Conservation (phyloP, 1,284 basidiomycete species). For the Pisolithus thermaeus region DNA sequence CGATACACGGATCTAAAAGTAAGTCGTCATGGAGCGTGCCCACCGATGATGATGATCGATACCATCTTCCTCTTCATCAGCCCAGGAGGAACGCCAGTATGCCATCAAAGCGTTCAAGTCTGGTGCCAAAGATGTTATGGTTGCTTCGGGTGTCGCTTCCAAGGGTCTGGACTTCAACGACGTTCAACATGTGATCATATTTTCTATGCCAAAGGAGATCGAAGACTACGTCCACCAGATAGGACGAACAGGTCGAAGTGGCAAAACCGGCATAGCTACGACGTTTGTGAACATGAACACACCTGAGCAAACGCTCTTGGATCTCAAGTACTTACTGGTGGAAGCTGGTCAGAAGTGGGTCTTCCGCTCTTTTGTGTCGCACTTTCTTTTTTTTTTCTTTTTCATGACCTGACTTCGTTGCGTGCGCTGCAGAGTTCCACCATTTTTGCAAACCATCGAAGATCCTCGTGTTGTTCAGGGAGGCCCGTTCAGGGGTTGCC, state of each 20-base stretch:
- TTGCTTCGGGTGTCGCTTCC: constrained; percentile 94
- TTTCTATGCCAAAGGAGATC: constrained; percentile 99
- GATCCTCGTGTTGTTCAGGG: constrained; percentile 84
- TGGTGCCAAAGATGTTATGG: constrained; percentile 98
- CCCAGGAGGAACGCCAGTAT: constrained; percentile 98
- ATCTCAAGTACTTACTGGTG: constrained; percentile 95
- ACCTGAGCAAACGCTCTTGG: constrained; percentile 90
- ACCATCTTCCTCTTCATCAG: constrained; percentile 34
- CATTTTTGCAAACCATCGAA: constrained; percentile 89
- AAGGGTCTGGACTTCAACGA: constrained; percentile 99
- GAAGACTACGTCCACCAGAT: constrained; percentile 99
- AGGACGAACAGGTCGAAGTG: constrained; percentile 94
- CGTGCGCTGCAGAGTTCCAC: constrained; percentile 68
- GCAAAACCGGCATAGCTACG: constrained; percentile 98
- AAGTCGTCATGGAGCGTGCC: constrained; percentile 20
- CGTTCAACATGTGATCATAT: constrained; percentile 97
- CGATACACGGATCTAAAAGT: constrained; percentile 98
- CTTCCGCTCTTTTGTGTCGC: not conserved
- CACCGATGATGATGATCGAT: not conserved
- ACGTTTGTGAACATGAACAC: constrained; percentile 99
- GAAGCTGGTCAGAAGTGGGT: constrained; percentile 94
- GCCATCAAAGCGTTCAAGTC: constrained; percentile 97
- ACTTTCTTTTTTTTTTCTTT: not conserved
- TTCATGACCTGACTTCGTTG: constrained; percentile 4
- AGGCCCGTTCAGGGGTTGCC: constrained; percentile 79